These are phyloP conservation scores for Russula griseocarnosa DNA, from an alignment of 768 basidiomycete species.

Conservation along the genomic window DNA sequence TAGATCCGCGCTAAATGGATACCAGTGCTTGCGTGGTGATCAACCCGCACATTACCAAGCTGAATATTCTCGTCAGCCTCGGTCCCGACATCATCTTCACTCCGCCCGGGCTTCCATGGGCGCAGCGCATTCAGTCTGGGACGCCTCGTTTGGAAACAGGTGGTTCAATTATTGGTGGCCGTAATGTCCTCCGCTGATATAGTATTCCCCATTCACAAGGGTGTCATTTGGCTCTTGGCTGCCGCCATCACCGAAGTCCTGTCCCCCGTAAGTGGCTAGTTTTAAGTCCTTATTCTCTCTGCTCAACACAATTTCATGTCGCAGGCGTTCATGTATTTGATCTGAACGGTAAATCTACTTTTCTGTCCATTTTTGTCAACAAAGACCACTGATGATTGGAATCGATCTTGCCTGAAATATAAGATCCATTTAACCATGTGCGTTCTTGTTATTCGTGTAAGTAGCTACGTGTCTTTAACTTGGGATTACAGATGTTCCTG, in stretches of 20 bases:
- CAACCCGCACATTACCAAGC: background rate
- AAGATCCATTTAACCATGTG: too few species aligned
- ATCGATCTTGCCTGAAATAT: too few species aligned
- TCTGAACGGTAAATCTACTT: too few species aligned
- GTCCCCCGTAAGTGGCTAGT: background rate
- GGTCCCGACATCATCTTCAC: background rate
- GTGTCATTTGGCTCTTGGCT: slow-evolving; percentile 4
- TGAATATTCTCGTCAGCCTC: background rate
- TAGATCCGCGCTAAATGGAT: background rate
- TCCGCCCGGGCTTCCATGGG: background rate
- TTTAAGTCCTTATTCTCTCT: too few species aligned
- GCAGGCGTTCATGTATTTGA: background rate
- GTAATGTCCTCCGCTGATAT: background rate
- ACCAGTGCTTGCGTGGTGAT: background rate
- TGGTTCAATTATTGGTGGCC: background rate
- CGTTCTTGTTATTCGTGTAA: too few species aligned
- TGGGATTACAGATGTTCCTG: too few species aligned
- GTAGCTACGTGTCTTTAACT: too few species aligned
- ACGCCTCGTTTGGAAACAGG: slow-evolving; percentile 1
- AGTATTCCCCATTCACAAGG: background rate
- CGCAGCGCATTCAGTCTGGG: background rate
- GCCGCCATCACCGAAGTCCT: background rate
- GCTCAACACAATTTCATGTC: background rate
- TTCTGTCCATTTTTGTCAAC: too few species aligned
- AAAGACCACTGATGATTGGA: too few species aligned